Base-by-base conservation (phyloP, 2,329 filamentous ascomycete genomes). In the Trichoderma sp. region DNA sequence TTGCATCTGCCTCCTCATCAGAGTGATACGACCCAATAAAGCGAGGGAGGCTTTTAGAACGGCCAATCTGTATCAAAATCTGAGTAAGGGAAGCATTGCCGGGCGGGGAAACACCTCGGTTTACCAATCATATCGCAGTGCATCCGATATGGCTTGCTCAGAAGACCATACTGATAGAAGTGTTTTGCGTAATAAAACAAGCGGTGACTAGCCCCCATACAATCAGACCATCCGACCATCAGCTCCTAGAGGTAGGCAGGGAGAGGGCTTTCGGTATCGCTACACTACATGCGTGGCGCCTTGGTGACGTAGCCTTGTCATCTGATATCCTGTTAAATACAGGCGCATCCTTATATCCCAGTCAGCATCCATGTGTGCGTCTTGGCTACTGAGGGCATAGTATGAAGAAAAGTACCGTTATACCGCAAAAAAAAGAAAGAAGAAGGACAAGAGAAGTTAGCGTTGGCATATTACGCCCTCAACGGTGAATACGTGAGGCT, bases 171-270 rank as follows among this genome's bases (percentile, higher is more conserved):
- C 27, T 24, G 55, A 43, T 55, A 31, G 8, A 31, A 59, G 29
- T n/a, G 13, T 24, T 57, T 49, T 66, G 53, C 19, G 49, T 58
- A 29, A 33, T 43, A 49, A 47, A 66, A 64, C n/a, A 52, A 58
- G 64, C 64, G 53, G 55, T 49, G 58, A 35, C 53, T 47, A 52
- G 29, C 55, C 27, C 29, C 55, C 55, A 37, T 29, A 19, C 21
- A 14, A 33, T 66, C 63, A 66, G 55, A 16, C 21, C n/a, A 33
- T 66, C 63, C 58, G 55, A 16, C 29, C n/a, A 33, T 67, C 64
- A 67, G 55, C 64, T 49, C 64, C 5, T 58, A 67, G n/a, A n/a
- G n/a, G n/a, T n/a, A n/a, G 40, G 64, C 21, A 59, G 64, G 64
- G 64, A 67, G 64, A 35, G 47, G n/a, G 2, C 40, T 4, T 37